Conservation (phyloP, 768 basidiomycete species). For the Suillus sp. region DNA sequence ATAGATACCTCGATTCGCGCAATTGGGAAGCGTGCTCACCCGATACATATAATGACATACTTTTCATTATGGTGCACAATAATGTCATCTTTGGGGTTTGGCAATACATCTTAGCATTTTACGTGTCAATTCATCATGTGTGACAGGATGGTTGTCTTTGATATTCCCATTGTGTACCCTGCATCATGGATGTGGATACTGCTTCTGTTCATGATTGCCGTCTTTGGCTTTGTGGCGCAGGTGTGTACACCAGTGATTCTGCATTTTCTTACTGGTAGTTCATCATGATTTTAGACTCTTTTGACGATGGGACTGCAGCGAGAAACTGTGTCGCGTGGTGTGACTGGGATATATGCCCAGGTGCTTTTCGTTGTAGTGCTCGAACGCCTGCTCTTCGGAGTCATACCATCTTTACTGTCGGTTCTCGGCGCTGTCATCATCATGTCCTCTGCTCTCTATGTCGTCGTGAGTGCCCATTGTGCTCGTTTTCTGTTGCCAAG, state of each 20-base stretch:
- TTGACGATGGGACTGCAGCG: not conserved
- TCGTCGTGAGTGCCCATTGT: not conserved
- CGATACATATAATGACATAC: too few species aligned
- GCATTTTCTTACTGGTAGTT: not conserved
- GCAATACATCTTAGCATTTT: too few species aligned
- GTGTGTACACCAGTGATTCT: slow-evolving; percentile 9
- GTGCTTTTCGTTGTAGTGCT: not conserved
- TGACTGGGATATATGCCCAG: not conserved
- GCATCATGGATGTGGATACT: slow-evolving; percentile 21
- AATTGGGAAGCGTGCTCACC: slow-evolving; percentile 76
- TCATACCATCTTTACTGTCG: not conserved
- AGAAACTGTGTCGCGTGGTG: not conserved
- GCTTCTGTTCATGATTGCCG: slow-evolving; percentile 14
- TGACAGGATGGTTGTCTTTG: too few species aligned
- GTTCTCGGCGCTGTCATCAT: not conserved
- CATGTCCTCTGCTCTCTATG: not conserved
- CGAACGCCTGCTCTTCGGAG: not conserved
- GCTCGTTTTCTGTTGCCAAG: too few species aligned
- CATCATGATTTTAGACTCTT: not conserved
- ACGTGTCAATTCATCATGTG: too few species aligned
- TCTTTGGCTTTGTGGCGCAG: slow-evolving; percentile 20
- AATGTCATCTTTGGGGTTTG: too few species aligned
- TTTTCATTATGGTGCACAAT: too few species aligned
- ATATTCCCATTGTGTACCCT: slow-evolving; percentile 18
- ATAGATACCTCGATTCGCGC: slow-evolving; percentile 57